Evolutionary conservation across 371 early-diverging fungal species (phyloP).

Genomic region (Mucor piriformis): DNA sequence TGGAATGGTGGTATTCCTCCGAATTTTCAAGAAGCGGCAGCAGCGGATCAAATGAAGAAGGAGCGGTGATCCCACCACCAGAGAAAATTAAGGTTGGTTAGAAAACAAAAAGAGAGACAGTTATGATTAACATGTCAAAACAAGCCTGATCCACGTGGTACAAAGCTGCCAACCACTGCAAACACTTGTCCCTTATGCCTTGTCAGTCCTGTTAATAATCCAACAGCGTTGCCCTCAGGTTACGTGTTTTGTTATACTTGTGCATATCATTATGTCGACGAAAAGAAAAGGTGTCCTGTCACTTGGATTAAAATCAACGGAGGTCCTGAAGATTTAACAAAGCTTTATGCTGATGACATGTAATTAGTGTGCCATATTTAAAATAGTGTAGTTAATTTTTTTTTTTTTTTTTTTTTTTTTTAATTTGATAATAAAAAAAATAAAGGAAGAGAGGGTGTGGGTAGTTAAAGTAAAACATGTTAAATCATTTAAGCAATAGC

Average conservation of each 20-base stretch:
- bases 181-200: constrained; percentile 84
- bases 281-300: constrained; percentile 72
- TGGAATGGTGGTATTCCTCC: constrained; percentile 95
- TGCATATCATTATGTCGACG: constrained; percentile 68
- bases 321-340: constrained; percentile 54
- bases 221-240: constrained; percentile 81
- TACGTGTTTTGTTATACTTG: constrained; percentile 88
- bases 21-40: constrained; percentile 57
- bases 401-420: background rate
- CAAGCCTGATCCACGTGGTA: constrained; percentile 79
- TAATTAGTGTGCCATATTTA: background rate
- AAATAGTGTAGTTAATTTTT: background rate
- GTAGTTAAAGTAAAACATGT: no score
- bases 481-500: constrained; percentile 74
- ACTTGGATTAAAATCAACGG: constrained; percentile 56
- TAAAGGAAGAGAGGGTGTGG: background rate
- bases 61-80: constrained; percentile 62
- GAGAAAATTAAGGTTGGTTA: constrained; percentile 55
- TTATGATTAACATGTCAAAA: background rate
- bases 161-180: constrained; percentile 68
- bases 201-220: constrained; percentile 72
- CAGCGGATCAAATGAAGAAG: constrained; percentile 35
- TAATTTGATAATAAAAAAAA: background rate
- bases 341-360: constrained; percentile 61
- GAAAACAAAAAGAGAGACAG: background rate